A percentile compares a stretch with the other conserved stretches of the same genome.
phyloP scores from a whole-genome alignment of 75 land plant species.

The Picea glauca region DNA sequence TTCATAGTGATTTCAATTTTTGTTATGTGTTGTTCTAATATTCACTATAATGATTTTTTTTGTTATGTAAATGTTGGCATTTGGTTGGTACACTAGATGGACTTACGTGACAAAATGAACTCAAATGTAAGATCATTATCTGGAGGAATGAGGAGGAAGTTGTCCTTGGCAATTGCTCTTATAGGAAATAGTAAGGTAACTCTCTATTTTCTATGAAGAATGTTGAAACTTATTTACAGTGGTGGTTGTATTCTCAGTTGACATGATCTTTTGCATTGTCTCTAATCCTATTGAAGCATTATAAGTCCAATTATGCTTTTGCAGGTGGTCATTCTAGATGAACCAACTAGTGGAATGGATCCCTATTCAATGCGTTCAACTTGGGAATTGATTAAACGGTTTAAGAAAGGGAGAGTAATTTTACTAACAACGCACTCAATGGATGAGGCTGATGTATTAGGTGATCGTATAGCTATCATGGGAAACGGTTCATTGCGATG shows the following conservation, averaged over 20 bases:
- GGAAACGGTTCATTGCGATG: slow-evolving; percentile 82
- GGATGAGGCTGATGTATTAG: slow-evolving; percentile 94
- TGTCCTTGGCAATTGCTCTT: slow-evolving; percentile 75
- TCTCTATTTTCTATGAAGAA: neutral
- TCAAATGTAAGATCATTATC: slow-evolving; percentile 54
- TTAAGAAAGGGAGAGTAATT: slow-evolving; percentile 77
- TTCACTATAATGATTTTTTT: neutral
- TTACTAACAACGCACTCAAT: slow-evolving; percentile 93
- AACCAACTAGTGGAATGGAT: slow-evolving; percentile 98
- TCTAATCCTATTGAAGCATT: slow-evolving; percentile 10
- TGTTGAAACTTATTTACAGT: neutral
- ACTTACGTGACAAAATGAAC: too few relatives aligned
- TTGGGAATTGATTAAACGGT: slow-evolving; percentile 80
- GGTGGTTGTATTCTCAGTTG: neutral
- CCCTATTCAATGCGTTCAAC: slow-evolving; percentile 91
- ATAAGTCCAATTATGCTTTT: slow-evolving; percentile 11
- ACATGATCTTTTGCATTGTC: neutral
- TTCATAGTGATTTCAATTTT: neutral
- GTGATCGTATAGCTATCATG: slow-evolving; percentile 97
- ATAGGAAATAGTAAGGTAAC: slow-evolving; percentile 75
- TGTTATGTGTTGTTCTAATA: neutral
- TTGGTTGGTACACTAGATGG: neutral
- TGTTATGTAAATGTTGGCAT: neutral
- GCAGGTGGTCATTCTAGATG: slow-evolving; percentile 88
- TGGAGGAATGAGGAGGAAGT: slow-evolving; percentile 93